These are phyloP conservation scores for Melampsora abietis-canadensis DNA, from an alignment of 1,284 basidiomycete species.

Conservation along the genomic window DNA sequence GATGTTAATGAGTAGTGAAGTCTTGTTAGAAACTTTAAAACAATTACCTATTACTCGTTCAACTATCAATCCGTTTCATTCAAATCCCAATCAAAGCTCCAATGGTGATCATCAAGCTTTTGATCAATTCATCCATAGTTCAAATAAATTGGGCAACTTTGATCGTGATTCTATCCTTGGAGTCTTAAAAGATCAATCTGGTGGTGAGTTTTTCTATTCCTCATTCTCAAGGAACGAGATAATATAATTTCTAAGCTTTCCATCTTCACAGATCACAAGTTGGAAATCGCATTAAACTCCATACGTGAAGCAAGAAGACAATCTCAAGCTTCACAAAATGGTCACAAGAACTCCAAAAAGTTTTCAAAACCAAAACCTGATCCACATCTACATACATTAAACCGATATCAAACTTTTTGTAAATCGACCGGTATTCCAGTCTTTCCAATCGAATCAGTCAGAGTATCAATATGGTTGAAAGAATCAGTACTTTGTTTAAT, in stretches of 20 bases:
- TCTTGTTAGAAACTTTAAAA: constrained; percentile 27
- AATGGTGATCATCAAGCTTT: too few species aligned
- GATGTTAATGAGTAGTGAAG: constrained; percentile 18
- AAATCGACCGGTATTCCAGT: constrained; percentile 17
- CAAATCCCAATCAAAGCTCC: not conserved
- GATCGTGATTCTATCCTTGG: constrained; percentile 18
- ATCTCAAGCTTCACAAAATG: constrained; percentile 8
- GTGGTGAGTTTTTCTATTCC: constrained; percentile 16
- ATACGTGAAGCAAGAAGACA: not conserved
- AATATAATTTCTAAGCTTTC: not conserved
- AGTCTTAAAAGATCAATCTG: constrained; percentile 8
- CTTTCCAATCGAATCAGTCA: constrained; percentile 30
- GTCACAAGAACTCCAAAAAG: not conserved
- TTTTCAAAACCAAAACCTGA: constrained; percentile 29
- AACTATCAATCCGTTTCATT: not conserved
- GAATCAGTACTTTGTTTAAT: constrained; percentile 28
- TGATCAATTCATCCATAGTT: not conserved
- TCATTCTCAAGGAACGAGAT: not conserved
- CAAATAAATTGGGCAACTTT: not conserved
- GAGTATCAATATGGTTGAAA: constrained; percentile 33
- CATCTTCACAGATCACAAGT: constrained; percentile 10
- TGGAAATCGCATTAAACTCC: constrained; percentile 9
- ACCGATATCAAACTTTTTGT: constrained; percentile 34
- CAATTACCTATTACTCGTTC: constrained; percentile 27
- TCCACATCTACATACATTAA: constrained; percentile 37